These are phyloP conservation scores for Fusarium caatingaense DNA, from an alignment of 2,329 filamentous ascomycete species.

Conservation along the genomic window DNA sequence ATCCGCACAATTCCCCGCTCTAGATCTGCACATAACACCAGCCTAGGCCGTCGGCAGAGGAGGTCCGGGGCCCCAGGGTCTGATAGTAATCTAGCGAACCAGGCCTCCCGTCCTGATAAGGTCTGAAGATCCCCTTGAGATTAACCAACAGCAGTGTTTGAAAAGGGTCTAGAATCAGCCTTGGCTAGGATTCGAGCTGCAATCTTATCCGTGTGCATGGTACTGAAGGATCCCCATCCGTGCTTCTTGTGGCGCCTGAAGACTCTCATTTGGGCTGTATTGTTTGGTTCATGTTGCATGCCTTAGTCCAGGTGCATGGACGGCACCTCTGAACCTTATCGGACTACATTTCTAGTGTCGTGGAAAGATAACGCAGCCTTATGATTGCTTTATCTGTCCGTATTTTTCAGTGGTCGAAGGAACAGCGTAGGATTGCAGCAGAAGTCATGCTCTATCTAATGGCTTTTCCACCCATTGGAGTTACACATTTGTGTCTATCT, in stretches of 20 bases:
- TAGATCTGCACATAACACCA: slow-evolving; percentile 17
- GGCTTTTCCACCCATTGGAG: not conserved
- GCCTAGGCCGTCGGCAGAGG: slow-evolving; percentile 23
- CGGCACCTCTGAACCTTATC: slow-evolving; percentile 7
- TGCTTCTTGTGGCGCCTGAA: slow-evolving; percentile 19
- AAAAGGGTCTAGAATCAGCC: slow-evolving; percentile 7
- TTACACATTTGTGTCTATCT: not conserved
- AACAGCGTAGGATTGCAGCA: not conserved
- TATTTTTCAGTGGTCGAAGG: not conserved
- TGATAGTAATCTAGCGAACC: slow-evolving; percentile 27
- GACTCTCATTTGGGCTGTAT: not conserved
- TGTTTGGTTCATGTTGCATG: not conserved
- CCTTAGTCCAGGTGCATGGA: not conserved
- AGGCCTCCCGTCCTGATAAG: slow-evolving; percentile 31
- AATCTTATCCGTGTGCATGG: slow-evolving; percentile 15
- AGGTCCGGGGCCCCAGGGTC: slow-evolving; percentile 30
- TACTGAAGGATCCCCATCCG: slow-evolving; percentile 27
- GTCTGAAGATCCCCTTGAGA: slow-evolving; percentile 18
- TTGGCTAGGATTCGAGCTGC: slow-evolving; percentile 10
- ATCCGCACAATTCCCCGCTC: slow-evolving; percentile 19
- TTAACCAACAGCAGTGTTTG: slow-evolving; percentile 19
- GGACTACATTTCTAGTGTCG: not conserved
- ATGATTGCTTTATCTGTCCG: not conserved
- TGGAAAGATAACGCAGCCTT: not conserved
- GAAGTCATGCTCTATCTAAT: not conserved